These are phyloP conservation scores for Thelephora aurantiotincta DNA, from an alignment of 768 basidiomycete species.

Conservation along the genomic window DNA sequence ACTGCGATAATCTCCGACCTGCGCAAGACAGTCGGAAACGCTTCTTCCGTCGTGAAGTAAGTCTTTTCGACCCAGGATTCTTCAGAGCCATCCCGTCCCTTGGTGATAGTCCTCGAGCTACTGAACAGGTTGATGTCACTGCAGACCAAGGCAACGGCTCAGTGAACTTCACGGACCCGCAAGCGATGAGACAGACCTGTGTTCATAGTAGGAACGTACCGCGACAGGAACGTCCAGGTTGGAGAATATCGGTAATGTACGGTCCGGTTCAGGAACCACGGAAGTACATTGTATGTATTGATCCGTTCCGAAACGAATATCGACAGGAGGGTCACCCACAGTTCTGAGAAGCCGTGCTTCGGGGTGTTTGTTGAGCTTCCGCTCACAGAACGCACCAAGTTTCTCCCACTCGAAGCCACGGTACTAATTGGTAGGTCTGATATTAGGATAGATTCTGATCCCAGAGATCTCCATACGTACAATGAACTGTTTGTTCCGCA, in stretches of 20 bases:
- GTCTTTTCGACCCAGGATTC: constrained; percentile 87
- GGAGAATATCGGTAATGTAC: constrained; percentile 60
- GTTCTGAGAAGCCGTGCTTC: constrained; percentile 67
- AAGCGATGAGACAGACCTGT: constrained; percentile 36
- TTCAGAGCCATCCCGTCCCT: constrained; percentile 51
- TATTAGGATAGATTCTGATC: neutral
- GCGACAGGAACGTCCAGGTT: constrained; percentile 72
- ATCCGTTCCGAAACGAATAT: constrained; percentile 63
- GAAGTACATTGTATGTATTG: constrained; percentile 85
- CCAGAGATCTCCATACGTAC: constrained; percentile 27
- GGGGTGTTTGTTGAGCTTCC: constrained; percentile 84
- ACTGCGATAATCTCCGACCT: constrained; percentile 73
- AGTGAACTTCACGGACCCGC: constrained; percentile 1
- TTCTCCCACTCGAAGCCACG: constrained; percentile 95
- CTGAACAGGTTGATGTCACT: constrained; percentile 82
- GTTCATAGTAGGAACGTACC: constrained; percentile 78
- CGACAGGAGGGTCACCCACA: constrained; percentile 63
- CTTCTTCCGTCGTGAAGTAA: constrained; percentile 71
- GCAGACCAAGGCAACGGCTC: constrained; percentile 1
- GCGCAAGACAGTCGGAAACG: constrained; percentile 83
- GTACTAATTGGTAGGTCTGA: constrained; percentile 35
- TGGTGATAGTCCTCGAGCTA: constrained; percentile 53
- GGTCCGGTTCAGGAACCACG: constrained; percentile 77
- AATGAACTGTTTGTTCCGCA: constrained; percentile 84
- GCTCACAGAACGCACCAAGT: constrained; percentile 77